Evolutionary conservation across 306 rosid species (phyloP).

Genomic region (Trifolium pratense): DNA sequence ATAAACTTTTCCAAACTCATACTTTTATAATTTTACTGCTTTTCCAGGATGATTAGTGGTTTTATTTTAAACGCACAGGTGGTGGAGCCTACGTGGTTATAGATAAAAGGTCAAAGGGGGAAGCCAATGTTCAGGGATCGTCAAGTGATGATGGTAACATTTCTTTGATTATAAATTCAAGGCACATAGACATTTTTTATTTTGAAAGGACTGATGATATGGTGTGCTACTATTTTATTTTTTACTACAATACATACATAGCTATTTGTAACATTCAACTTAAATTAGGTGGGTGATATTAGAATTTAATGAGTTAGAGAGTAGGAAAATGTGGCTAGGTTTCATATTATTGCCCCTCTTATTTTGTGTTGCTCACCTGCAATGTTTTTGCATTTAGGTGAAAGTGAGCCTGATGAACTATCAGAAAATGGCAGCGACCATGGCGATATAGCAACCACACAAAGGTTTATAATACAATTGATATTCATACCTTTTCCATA

Average conservation of each 20-base stretch:
- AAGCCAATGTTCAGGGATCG: slow-evolving; percentile 65
- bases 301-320: slow-evolving; percentile 17
- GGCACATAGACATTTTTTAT: slow-evolving; percentile 22
- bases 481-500: slow-evolving; percentile 23
- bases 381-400: slow-evolving; percentile 62
- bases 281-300: slow-evolving; percentile 18
- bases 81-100: slow-evolving; percentile 89
- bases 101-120: slow-evolving; percentile 76
- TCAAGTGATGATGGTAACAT: slow-evolving; percentile 82
- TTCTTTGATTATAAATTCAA: slow-evolving; percentile 36
- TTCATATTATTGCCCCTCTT: slow-evolving; percentile 37
- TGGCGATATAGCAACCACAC: slow-evolving; percentile 52
- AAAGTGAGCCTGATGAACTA: slow-evolving; percentile 81
- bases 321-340: slow-evolving; percentile 22
- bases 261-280: slow-evolving; percentile 16
- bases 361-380: slow-evolving; percentile 48
- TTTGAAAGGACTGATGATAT: slow-evolving; percentile 25
- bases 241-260: slow-evolving; percentile 26
- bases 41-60: slow-evolving; percentile 34
- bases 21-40: background rate
- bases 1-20: slow-evolving; percentile 2
- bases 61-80: slow-evolving; percentile 58
- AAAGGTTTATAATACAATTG: slow-evolving; percentile 63
- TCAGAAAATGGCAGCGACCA: slow-evolving; percentile 57
- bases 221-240: slow-evolving; percentile 12